Evolutionary conservation across 2,329 filamentous ascomycete species (phyloP), one percentile per base, ranked within the genome.

Genomic region (Mollisia scopiformis): DNA sequence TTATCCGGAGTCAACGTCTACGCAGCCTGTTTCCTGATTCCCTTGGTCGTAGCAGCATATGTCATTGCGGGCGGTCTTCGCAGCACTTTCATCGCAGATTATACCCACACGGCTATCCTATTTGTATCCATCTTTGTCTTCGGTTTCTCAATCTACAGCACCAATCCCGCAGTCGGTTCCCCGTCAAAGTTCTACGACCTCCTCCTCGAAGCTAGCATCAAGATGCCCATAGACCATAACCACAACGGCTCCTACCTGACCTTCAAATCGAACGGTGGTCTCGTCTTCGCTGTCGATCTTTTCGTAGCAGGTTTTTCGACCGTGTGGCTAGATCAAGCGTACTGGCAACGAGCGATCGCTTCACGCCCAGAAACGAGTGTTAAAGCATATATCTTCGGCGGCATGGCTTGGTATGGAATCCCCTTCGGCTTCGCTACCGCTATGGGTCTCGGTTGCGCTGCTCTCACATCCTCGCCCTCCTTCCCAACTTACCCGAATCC

Each of bases 281-380:
- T 78, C 6, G 66, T 77, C 25, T 78, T 78, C 61, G 77, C 73
- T 2, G 66, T 75, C 13, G 71, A 75, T 58, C 55, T 77, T 6
- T 73, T 79, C 35, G 69, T 76, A 0, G 71, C 75, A 0, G 74
- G 75, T 0, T 77, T 79, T 57, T 68, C 65, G 16, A 73, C 68
- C 19, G 73, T 75, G 13, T 79, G 74, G 72, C 70, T 78, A 0
- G 77, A 79, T 62, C 76, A 79, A 67, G 76, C 74, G 1, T 79
- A 79, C 62, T 79, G 77, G 77, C 77, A 79, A 66, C 74, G 77
- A 1, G 77, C 77, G 3, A 78, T 80, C 60, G 77, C 77, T 6
- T 76, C 74, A 0, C 67, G 74, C 21, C 77, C 77, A 0, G 73
- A 77, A 59, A 78, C 76, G 0, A 73, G 73, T 0, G 77, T 78